phyloP scores from a whole-genome alignment of 1,139 yeast species.

The Petasospora fabianii region DNA sequence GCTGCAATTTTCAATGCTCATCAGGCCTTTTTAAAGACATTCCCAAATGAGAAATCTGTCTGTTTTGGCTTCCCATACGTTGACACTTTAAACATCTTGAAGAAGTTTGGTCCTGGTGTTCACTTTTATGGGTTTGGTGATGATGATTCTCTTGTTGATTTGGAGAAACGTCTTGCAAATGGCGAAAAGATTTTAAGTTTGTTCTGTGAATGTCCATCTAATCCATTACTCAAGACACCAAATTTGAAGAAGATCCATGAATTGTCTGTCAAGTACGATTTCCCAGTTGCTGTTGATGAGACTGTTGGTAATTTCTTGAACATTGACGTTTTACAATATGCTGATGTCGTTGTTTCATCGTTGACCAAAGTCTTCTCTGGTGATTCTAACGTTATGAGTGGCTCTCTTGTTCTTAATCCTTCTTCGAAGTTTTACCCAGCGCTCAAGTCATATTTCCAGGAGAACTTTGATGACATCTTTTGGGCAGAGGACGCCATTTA shows the following conservation, averaged over 20 bases:
- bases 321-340: conserved; percentile 73
- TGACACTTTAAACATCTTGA: conserved; percentile 80
- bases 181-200: conserved; percentile 67
- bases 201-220: conserved; percentile 92
- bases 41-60: conserved; percentile 61
- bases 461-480: conserved; percentile 62
- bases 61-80: conserved; percentile 96
- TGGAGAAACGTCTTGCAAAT: conserved; percentile 54
- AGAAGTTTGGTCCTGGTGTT: conserved; percentile 87
- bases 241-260: conserved; percentile 59
- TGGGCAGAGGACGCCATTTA: conserved; percentile 96
- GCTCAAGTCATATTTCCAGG: conserved; percentile 51
- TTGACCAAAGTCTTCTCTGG: conserved; percentile 92
- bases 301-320: conserved; percentile 90
- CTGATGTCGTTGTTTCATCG: conserved; percentile 84
- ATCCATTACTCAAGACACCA: conserved; percentile 84
- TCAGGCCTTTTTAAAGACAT: conserved; percentile 48
- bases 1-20: conserved; percentile 85
- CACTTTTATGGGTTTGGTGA: conserved; percentile 85
- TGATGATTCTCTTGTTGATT: conserved; percentile 59
- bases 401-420: conserved; percentile 79
- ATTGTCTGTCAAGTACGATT: conserved; percentile 65
- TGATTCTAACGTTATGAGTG: conserved; percentile 94
- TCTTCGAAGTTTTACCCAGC: conserved; percentile 47
- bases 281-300: conserved; percentile 85